Evolutionary conservation across 345 rosid genomes (phyloP).

Genomic region (Melaleuca alternifolia): DNA sequence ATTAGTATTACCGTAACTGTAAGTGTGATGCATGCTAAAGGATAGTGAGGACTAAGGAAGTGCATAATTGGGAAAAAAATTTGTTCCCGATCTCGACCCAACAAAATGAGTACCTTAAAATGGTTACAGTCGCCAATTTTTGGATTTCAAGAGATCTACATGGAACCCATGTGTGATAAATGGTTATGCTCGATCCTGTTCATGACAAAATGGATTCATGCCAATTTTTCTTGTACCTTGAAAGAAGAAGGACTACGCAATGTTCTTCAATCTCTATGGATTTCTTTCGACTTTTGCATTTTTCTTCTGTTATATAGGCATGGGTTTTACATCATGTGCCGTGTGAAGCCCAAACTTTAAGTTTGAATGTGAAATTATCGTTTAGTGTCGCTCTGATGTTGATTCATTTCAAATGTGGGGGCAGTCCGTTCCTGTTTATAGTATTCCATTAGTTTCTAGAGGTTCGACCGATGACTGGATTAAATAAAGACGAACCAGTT

Average conservation of each 20-base stretch:
- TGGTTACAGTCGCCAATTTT: background rate
- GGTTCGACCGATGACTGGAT: background rate
- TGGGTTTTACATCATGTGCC: background rate
- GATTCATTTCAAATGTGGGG: background rate
- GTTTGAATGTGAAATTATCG: background rate
- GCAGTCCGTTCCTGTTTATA: background rate
- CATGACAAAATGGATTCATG: background rate
- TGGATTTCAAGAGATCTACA: background rate
- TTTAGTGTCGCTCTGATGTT: background rate
- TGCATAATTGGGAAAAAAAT: too few species aligned
- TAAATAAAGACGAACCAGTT: background rate
- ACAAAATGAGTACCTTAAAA: background rate
- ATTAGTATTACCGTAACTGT: background rate
- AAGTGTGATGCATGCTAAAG: too few species aligned
- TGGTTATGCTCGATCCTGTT: fast-evolving
- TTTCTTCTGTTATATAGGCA: background rate
- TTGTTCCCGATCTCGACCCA: too few species aligned
- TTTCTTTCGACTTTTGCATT: fast-evolving
- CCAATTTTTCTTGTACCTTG: fast-evolving
- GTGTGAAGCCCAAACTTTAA: background rate
- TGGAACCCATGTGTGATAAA: background rate
- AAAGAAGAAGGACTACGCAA: background rate
- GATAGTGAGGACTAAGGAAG: too few species aligned
- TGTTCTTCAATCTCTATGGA: background rate
- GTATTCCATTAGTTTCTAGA: background rate